These are phyloP conservation scores for Skeletonema menzelii DNA, from an alignment of 108 stramenopile species.

Conservation along the genomic window DNA sequence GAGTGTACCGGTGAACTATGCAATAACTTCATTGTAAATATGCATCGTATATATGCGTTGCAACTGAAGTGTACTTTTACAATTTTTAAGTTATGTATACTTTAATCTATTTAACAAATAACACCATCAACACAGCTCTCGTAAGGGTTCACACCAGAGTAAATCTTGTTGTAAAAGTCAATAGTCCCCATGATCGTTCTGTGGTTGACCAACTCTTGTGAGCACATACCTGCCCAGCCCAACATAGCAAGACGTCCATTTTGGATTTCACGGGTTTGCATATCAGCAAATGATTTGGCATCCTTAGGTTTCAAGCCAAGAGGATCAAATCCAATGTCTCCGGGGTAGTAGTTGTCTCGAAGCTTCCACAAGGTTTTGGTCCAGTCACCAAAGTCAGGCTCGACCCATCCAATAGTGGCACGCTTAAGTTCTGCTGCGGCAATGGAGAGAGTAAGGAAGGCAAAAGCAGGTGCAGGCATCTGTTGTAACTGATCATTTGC, in stretches of 20 bases:
- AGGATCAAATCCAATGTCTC: slow-evolving; percentile 89
- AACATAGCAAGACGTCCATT: slow-evolving; percentile 90
- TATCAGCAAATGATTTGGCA: slow-evolving; percentile 52
- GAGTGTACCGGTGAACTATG: too few relatives aligned
- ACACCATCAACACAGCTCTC: slow-evolving; percentile 45
- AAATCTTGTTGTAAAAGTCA: slow-evolving; percentile 60
- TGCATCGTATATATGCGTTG: not conserved
- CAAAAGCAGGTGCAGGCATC: slow-evolving; percentile 47
- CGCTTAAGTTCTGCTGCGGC: slow-evolving; percentile 64
- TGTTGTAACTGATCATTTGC: slow-evolving; percentile 82
- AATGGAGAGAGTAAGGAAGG: slow-evolving; percentile 48
- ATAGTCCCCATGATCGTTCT: slow-evolving; percentile 61
- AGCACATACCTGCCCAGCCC: slow-evolving; percentile 68
- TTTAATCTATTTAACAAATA: slow-evolving; percentile 13
- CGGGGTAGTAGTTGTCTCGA: slow-evolving; percentile 78
- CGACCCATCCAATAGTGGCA: slow-evolving; percentile 73
- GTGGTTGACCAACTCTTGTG: slow-evolving; percentile 84
- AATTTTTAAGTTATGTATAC: not conserved
- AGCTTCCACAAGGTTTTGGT: slow-evolving; percentile 49
- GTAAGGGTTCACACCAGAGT: slow-evolving; percentile 53
- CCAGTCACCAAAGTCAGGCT: slow-evolving; percentile 50
- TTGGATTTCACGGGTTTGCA: slow-evolving; percentile 86
- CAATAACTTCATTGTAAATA: too few relatives aligned
- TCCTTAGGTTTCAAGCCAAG: slow-evolving; percentile 76
- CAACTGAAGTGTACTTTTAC: not conserved